Base-by-base conservation (phyloP, 441 rosid genomes). In the Monsonia emarginata region DNA sequence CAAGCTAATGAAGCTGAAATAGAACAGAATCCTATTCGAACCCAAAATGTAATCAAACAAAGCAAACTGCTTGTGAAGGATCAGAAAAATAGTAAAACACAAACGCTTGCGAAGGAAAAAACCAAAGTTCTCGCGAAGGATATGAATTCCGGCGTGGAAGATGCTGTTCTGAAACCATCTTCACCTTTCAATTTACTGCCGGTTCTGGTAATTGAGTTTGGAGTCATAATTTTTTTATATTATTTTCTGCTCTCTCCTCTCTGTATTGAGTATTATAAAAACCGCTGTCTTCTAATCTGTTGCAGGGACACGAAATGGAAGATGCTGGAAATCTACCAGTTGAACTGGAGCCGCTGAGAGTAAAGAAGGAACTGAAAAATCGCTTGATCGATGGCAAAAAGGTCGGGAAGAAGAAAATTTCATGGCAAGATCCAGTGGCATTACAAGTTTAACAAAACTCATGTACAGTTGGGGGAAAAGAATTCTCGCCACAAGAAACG, bases 391-490 rank as follows among this genome's bases (percentile, higher is more conserved):
- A 59, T 59, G 74, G 72, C 21, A 79, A 72, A 63, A 75, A 61
- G 69, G 65, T 74, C 25, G 73, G 60, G 61, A 76, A 75, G 79
- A 82, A 75, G 78, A 78, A 74, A 73, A 52, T 52, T 52, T 52
- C 58, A 21, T 52, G 58, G 58, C 58, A 52, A 21, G 58, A 52
- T 52, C 58, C 58, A 21, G 26, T 52, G 26, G 10, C 58, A 10
- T 9, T 52, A 52, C 58, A 74, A 27, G 34, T 27, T 27, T n/a
- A 58, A 58, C n/a, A 52, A 52, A 7, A 68, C 74, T 70, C 74
- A 57, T 72, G 81, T 81, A 70, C 68, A 68, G 83, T 77, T 80
- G 61, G 26, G 68, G 60, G 66, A 69, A 68, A 62, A n/a, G n/a
- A n/a, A n/a, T n/a, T n/a, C n/a, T n/a, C n/a, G n/a, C n/a, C n/a